These are phyloP conservation scores for Nannizziopsis arthrosporioides DNA, from an alignment of 2,329 filamentous ascomycete genomes.

Conservation along the genomic window DNA sequence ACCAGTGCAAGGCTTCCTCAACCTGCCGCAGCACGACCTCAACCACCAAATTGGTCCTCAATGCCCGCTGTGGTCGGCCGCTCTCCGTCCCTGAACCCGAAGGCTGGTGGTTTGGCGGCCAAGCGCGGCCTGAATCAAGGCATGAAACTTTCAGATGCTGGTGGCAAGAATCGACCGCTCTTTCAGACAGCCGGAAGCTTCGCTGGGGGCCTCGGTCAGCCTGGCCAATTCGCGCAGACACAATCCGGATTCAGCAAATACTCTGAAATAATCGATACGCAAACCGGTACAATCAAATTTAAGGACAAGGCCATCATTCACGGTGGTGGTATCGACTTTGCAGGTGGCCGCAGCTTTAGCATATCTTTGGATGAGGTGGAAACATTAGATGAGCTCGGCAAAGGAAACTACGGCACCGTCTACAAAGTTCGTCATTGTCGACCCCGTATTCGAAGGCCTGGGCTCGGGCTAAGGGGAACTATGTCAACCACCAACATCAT, in stretches of 20 bases:
- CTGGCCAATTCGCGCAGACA: slow-evolving; percentile 14
- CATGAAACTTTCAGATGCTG: slow-evolving; percentile 39
- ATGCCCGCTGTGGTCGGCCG: slow-evolving; percentile 10
- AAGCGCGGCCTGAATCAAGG: slow-evolving; percentile 38
- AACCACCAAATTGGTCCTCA: slow-evolving; percentile 13
- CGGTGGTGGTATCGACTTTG: slow-evolving; percentile 81
- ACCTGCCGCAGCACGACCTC: slow-evolving; percentile 18
- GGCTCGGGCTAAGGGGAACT: slow-evolving; percentile 48
- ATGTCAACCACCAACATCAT: slow-evolving; percentile 14
- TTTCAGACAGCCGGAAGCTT: slow-evolving; percentile 16
- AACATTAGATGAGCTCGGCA: slow-evolving; percentile 82
- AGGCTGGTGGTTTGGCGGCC: slow-evolving; percentile 36
- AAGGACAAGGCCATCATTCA: slow-evolving; percentile 86
- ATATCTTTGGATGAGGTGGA: slow-evolving; percentile 96
- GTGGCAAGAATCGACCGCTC: slow-evolving; percentile 30
- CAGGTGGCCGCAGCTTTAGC: slow-evolving; percentile 74
- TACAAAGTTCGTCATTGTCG: slow-evolving; percentile 89
- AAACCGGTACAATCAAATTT: slow-evolving; percentile 84
- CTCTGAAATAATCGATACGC: slow-evolving; percentile 75
- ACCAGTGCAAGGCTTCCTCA: slow-evolving; percentile 14
- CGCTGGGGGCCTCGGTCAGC: slow-evolving; percentile 9
- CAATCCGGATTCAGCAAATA: slow-evolving; percentile 53
- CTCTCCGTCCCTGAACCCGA: slow-evolving; percentile 24
- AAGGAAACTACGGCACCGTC: slow-evolving; percentile 96
- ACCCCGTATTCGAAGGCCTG: slow-evolving; percentile 49